Evolutionary conservation across 345 rosid genomes (phyloP).

Genomic region (Citrus mangshanensis): DNA sequence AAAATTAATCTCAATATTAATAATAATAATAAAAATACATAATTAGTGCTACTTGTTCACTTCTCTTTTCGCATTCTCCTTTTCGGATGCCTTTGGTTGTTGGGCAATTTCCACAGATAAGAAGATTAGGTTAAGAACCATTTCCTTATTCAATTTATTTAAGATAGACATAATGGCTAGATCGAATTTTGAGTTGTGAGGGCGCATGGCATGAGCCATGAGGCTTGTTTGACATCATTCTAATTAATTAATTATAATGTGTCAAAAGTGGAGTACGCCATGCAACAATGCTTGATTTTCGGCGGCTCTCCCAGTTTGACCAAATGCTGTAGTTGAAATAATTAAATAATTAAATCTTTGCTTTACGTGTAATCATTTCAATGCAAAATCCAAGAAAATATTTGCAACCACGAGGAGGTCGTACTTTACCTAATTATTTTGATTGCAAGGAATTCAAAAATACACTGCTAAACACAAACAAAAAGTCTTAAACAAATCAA

Average conservation of each 20-base stretch:
- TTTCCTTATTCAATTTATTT: too few relatives aligned
- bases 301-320: not conserved
- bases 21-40: too few relatives aligned
- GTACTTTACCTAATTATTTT: not conserved
- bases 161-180: not conserved
- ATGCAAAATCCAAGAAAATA: not conserved
- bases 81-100: not conserved
- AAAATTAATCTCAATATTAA: too few relatives aligned
- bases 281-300: not conserved
- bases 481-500: not conserved
- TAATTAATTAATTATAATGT: not conserved
- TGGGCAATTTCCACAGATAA: not conserved
- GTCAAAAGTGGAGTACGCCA: not conserved
- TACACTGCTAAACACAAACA: not conserved
- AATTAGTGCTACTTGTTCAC: too few relatives aligned
- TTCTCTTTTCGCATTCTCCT: not conserved
- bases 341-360: not conserved
- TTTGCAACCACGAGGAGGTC: not conserved
- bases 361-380: not conserved
- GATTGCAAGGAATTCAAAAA: too few relatives aligned
- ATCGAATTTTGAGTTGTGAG: not conserved
- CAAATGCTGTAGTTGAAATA: not conserved
- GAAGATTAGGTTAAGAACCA: not conserved
- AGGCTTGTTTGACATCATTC: not conserved
- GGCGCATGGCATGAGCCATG: too few relatives aligned